Base-by-base conservation (phyloP, 148 eudicot species). In the Chenopodium berlandieri region DNA sequence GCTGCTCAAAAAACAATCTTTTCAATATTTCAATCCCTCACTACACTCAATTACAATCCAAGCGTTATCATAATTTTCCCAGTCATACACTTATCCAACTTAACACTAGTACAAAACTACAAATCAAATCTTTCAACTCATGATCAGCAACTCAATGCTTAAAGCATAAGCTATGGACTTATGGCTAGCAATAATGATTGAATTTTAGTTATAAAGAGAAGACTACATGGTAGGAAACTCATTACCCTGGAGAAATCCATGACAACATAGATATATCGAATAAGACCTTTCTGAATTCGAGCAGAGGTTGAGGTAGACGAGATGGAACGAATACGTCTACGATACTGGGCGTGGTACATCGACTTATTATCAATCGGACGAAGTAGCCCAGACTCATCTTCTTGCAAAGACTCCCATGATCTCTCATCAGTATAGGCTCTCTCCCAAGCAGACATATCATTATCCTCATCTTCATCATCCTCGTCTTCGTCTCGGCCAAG, bases 381-480 rank as follows among this genome's bases (percentile, higher is more conserved):
- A 81, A 96, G 92, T 80, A 89, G 91, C 0, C 99, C 99, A 52
- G 94, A 90, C 77, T 96, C 99, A 80, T 96, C 99, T 85, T 94
- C 98, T 81, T 94, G 95, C 84, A 96, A 80, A 50, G 94, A 84
- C 81, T 96, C 98, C 98, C 98, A 96, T 0, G 98, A 94, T 78
- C 98, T 84, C 80, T 94, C 99, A 72, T 94, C 98, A 19, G 91
- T 90, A 65, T 96, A 96, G 30, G 90, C 88, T 79, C 92, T 91
- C 88, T 96, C 98, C 97, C 97, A 96, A 0, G 98, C 99, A 7
- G 89, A 91, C 63, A 82, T 84, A 54, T 87, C 97, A 74, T 89
- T 81, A 30, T 79, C 89, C 66, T 84, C 87, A 62, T 70, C 92
- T 68, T 88, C 90, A 9, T 88, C 90, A 9, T 92, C 95, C 34